These are phyloP conservation scores for Penicillium sp. DNA, from an alignment of 2,329 filamentous ascomycete species.

Conservation along the genomic window DNA sequence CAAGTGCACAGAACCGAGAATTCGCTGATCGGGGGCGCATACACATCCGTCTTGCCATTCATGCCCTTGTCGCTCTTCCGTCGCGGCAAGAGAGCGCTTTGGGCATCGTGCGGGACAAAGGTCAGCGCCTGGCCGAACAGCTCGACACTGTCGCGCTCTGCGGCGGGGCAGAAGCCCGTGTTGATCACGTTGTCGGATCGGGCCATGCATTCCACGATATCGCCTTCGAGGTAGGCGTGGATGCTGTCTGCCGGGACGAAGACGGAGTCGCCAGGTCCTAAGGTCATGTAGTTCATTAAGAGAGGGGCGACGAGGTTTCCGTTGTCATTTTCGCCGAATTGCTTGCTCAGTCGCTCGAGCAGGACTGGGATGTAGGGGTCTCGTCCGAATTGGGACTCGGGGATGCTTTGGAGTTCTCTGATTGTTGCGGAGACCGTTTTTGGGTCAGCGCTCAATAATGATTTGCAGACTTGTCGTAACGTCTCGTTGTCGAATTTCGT, in stretches of 20 bases:
- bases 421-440: constrained; percentile 55
- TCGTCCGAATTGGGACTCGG: constrained; percentile 50
- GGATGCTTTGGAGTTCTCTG: constrained; percentile 50
- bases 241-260: constrained; percentile 72
- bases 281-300: constrained; percentile 70
- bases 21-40: constrained; percentile 67
- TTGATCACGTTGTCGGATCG: constrained; percentile 73
- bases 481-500: constrained; percentile 56
- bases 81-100: constrained; percentile 57
- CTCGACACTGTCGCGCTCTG: constrained; percentile 63
- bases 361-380: constrained; percentile 63
- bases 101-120: constrained; percentile 60
- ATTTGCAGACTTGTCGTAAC: constrained; percentile 56
- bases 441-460: constrained; percentile 54
- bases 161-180: constrained; percentile 68
- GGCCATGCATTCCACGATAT: constrained; percentile 79
- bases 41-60: constrained; percentile 62
- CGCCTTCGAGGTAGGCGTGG: constrained; percentile 69
- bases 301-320: constrained; percentile 68
- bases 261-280: constrained; percentile 65
- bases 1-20: constrained; percentile 66
- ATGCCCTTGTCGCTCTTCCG: constrained; percentile 52
- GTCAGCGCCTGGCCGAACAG: constrained; percentile 63
- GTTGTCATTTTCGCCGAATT: constrained; percentile 64
- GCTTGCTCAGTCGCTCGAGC: constrained; percentile 61